Conservation (phyloP, 345 rosid genomes). For the Dovyalis caffra region DNA sequence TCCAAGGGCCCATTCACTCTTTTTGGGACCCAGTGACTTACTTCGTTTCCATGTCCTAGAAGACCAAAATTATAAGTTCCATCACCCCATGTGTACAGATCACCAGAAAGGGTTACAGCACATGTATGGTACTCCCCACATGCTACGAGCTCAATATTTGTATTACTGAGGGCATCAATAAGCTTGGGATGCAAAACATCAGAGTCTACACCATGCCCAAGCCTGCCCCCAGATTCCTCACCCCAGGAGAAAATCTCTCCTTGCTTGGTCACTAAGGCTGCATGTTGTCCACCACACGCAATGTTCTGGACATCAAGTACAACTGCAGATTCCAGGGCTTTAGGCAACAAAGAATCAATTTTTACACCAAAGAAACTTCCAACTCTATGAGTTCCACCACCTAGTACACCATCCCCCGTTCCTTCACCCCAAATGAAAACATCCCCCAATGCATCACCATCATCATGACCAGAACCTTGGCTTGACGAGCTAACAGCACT, state of each 20-base stretch:
- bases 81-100: constrained; percentile 78
- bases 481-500: constrained; percentile 90
- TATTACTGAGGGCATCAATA: constrained; percentile 58
- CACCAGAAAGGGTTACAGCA: constrained; percentile 86
- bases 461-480: constrained; percentile 87
- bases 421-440: constrained; percentile 81
- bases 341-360: constrained; percentile 65
- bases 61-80: constrained; percentile 70
- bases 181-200: constrained; percentile 74
- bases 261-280: constrained; percentile 72
- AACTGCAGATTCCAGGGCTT: constrained; percentile 70
- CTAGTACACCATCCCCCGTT: constrained; percentile 61
- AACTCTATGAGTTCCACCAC: constrained; percentile 61
- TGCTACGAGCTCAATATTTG: constrained; percentile 65
- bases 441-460: constrained; percentile 78
- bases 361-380: constrained; percentile 44
- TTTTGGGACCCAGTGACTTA: constrained; percentile 80
- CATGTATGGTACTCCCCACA: constrained; percentile 80
- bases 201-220: constrained; percentile 81
- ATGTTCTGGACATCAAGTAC: constrained; percentile 75
- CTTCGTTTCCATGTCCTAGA: constrained; percentile 77
- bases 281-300: constrained; percentile 77
- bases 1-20: constrained; percentile 74
- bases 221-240: constrained; percentile 78
- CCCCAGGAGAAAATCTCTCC: constrained; percentile 85